Percentiles rank a stretch among this genome's conserved stretches.
phyloP scores from a whole-genome alignment of 805 yeast species.

The Wickerhamomyces tratensis region DNA sequence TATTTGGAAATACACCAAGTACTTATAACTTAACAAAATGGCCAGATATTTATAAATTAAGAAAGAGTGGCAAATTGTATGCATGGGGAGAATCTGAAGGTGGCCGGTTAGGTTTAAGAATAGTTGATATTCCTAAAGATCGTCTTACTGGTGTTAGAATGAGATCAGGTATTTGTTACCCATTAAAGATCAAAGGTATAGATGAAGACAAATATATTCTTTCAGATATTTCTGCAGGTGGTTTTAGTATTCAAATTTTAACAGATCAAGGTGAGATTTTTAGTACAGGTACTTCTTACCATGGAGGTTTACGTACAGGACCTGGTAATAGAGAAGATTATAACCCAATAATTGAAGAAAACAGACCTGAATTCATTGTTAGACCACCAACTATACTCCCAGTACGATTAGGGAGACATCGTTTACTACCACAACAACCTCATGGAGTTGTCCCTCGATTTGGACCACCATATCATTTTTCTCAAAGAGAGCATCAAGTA shows the following conservation, averaged over 20 bases:
- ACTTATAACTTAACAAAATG: conserved; percentile 35
- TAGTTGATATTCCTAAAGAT: conserved; percentile 18
- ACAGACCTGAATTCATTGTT: not conserved
- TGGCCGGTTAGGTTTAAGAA: conserved; percentile 37
- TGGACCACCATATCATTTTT: too few species aligned
- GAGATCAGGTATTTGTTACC: conserved; percentile 24
- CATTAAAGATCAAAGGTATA: conserved; percentile 28
- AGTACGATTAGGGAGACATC: too few species aligned
- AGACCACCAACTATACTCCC: not conserved
- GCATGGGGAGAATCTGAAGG: conserved; percentile 40
- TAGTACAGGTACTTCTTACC: conserved; percentile 38
- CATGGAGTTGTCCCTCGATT: too few species aligned
- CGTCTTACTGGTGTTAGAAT: conserved; percentile 13
- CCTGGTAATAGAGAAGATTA: conserved; percentile 30
- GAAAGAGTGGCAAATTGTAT: conserved; percentile 30
- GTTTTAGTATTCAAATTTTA: conserved; percentile 52
- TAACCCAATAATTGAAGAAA: conserved; percentile 10
- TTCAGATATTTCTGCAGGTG: conserved; percentile 51
- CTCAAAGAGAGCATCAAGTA: too few species aligned
- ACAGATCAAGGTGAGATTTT: conserved; percentile 46
- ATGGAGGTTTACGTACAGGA: conserved; percentile 27
- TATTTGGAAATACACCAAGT: conserved; percentile 34
- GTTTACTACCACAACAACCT: too few species aligned
- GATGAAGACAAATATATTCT: conserved; percentile 20
- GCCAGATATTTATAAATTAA: conserved; percentile 34